Base-by-base conservation (phyloP, 2,329 filamentous ascomycete species). In the Fusarium sp. region DNA sequence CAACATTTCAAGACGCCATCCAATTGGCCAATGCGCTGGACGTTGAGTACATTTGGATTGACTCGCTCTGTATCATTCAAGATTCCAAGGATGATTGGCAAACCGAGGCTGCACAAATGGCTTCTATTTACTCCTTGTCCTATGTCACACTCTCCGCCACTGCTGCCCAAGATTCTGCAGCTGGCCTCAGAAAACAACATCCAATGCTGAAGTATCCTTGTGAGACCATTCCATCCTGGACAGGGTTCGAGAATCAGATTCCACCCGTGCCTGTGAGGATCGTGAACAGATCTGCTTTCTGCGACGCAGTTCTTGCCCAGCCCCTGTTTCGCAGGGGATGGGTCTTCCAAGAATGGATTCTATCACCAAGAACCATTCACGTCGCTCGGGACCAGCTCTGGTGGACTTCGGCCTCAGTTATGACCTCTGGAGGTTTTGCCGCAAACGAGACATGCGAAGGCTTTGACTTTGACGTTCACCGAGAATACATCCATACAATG, bases 51-150 rank as follows among this genome's bases (percentile, higher is more conserved):
- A 28, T 74, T 7, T 74, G 71, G 71, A 74, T 74, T 28, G 71
- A 74, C 24, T 74, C 71, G 6, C 63, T 73, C 22, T 73, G 71
- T 9, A 73, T 73, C 38, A 69, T 72, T 7, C 71, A 73, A 38
- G 71, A 73, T 45, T 74, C 68, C 28, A 65, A 72, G 33, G 48
- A 73, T n/a, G 71, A 73, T 30, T 73, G 71, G 71, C 42, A 72
- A 30, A 22, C 44, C 5, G 71, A 73, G 56, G 71, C 71, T 30
- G 55, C 68, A 18, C 58, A 64, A 39, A 73, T 73, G 71, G 71
- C 71, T 30, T 71, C 71, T 30, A 63, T 74, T 28, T 73, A 73
- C 20, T 74, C 71, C n/a, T 45, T 61, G 24, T 65, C 71, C 7
- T 30, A 61, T 50, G 71, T 41, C 39, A 73, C 71, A 5, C 72